phyloP scores from a whole-genome alignment of 306 rosid species.

The Sesbania bispinosa region DNA sequence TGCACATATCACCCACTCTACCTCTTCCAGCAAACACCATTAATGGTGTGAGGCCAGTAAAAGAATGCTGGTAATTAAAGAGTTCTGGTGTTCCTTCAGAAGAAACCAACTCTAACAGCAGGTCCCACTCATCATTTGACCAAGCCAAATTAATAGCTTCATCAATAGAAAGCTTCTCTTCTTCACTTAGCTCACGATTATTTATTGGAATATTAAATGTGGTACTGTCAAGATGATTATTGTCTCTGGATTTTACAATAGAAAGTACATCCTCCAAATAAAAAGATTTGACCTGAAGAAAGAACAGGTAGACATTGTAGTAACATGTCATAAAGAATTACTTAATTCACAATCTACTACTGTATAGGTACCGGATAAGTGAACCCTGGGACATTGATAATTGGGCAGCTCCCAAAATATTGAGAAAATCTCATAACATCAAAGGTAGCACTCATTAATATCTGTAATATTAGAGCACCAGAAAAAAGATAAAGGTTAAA shows the following conservation, averaged over 20 bases:
- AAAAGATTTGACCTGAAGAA: constrained; percentile 69
- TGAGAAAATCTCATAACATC: constrained; percentile 81
- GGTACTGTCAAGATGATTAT: constrained; percentile 55
- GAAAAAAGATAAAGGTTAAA: neutral
- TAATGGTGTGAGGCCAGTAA: constrained; percentile 68
- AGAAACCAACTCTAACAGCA: constrained; percentile 72
- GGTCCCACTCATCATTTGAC: constrained; percentile 73
- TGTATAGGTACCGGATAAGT: constrained; percentile 72
- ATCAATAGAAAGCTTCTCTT: constrained; percentile 64
- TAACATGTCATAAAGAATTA: neutral
- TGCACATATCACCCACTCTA: constrained; percentile 71
- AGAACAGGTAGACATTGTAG: constrained; percentile 4
- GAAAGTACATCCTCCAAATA: constrained; percentile 92
- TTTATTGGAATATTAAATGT: constrained; percentile 25
- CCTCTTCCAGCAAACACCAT: constrained; percentile 96
- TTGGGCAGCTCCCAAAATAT: constrained; percentile 93
- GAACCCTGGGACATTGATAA: constrained; percentile 86
- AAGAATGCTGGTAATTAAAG: constrained; percentile 82
- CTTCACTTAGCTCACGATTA: constrained; percentile 50
- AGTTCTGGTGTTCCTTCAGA: constrained; percentile 44
- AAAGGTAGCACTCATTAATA: constrained; percentile 94
- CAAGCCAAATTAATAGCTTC: constrained; percentile 87
- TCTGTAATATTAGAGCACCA: constrained; percentile 44
- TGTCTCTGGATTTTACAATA: constrained; percentile 44
- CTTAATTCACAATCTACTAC: constrained; percentile 20